phyloP scores from a whole-genome alignment of 2,329 filamentous ascomycete species.

The Tolypocladium endophyticum region DNA sequence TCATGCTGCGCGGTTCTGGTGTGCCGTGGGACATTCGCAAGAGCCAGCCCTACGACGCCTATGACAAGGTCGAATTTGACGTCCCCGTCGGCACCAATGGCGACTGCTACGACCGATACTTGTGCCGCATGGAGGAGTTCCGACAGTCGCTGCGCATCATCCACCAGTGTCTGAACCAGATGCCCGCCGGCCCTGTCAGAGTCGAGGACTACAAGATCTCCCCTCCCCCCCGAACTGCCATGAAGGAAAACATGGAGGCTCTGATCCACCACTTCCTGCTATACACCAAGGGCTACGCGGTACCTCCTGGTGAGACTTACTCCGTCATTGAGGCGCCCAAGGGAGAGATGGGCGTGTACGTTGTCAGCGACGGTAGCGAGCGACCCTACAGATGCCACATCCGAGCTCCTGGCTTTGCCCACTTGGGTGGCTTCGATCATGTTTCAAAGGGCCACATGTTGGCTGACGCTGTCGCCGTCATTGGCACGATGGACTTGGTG shows the following conservation, averaged over 20 bases:
- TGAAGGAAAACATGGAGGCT: slow-evolving; percentile 99
- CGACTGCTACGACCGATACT: slow-evolving; percentile 98
- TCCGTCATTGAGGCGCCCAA: slow-evolving; percentile 98
- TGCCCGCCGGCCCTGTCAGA: slow-evolving; percentile 86
- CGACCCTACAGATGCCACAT: slow-evolving; percentile 97
- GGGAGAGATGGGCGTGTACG: slow-evolving; percentile 97
- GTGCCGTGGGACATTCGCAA: slow-evolving; percentile 96
- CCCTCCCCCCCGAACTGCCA: slow-evolving; percentile 87
- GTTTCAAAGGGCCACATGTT: slow-evolving; percentile 84
- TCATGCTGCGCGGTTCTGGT: slow-evolving; percentile 95
- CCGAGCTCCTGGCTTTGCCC: slow-evolving; percentile 90
- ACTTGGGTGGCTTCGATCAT: slow-evolving; percentile 90
- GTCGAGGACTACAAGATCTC: slow-evolving; percentile 99
- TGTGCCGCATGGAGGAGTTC: slow-evolving; percentile 99
- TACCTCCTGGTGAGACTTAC: slow-evolving; percentile 96
- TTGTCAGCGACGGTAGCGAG: slow-evolving; percentile 94
- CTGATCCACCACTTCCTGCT: slow-evolving; percentile 98
- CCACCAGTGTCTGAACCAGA: slow-evolving; percentile 97
- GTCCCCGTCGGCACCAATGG: slow-evolving; percentile 93
- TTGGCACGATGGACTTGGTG: slow-evolving; percentile 81
- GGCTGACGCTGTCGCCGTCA: slow-evolving; percentile 93
- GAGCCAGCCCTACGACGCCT: slow-evolving; percentile 93
- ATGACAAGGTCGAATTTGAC: slow-evolving; percentile 96
- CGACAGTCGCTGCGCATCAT: slow-evolving; percentile 96
- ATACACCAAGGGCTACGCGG: slow-evolving; percentile 96